Evolutionary conservation across 176 grass and related monocot genomes (phyloP).

Genomic region (Musa schizocarpa): DNA sequence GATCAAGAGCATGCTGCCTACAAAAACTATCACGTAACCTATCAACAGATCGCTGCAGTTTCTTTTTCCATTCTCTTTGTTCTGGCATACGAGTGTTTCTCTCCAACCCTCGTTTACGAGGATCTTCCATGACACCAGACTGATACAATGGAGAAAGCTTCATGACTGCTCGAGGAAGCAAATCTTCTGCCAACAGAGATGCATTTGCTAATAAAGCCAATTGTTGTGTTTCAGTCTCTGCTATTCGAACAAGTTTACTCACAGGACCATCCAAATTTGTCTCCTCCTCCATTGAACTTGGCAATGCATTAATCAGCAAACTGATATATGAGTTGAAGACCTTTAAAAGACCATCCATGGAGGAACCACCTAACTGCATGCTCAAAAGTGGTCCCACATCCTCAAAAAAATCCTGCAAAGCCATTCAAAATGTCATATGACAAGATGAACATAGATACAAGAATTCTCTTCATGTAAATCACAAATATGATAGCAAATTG

Average conservation of each 20-base stretch:
- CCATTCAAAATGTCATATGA: conserved; percentile 1
- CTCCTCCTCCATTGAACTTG: conserved; percentile 78
- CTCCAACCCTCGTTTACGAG: conserved; percentile 45
- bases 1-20: conserved; percentile 86
- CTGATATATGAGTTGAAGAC: conserved; percentile 80
- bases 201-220: conserved; percentile 86
- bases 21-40: conserved; percentile 79
- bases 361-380: conserved; percentile 79
- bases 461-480: neutral
- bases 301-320: conserved; percentile 76
- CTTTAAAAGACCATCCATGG: conserved; percentile 73
- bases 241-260: conserved; percentile 79
- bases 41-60: conserved; percentile 74
- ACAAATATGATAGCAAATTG: too few relatives aligned
- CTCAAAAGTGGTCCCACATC: conserved; percentile 80
- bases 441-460: neutral
- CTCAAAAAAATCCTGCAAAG: conserved; percentile 89
- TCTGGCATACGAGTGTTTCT: conserved; percentile 69
- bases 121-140: conserved; percentile 43
- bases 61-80: conserved; percentile 90
- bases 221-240: conserved; percentile 80
- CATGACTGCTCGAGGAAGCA: conserved; percentile 79
- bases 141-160: conserved; percentile 60
- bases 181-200: conserved; percentile 81
- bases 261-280: conserved; percentile 65